These are phyloP conservation scores for Pseudoturritis turrita DNA, from an alignment of 345 rosid species.

Conservation along the genomic window DNA sequence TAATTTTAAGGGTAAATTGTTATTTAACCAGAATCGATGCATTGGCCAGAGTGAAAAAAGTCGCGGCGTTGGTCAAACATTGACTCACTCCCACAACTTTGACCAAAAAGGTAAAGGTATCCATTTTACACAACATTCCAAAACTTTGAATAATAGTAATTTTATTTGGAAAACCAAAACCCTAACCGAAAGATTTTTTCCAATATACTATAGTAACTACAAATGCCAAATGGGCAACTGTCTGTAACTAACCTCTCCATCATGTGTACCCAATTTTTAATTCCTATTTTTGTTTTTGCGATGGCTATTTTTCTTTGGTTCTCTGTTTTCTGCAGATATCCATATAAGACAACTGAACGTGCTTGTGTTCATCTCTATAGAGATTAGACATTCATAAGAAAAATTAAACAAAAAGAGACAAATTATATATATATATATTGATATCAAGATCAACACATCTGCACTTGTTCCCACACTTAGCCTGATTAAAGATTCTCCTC, in stretches of 20 bases:
- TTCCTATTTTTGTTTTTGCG: background rate
- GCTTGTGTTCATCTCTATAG: background rate
- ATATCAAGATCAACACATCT: slow-evolving; percentile 35
- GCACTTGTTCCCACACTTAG: slow-evolving; percentile 15
- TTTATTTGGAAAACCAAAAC: background rate
- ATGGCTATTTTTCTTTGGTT: background rate
- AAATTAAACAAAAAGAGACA: background rate
- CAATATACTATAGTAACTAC: too few relatives aligned
- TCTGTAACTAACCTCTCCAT: slow-evolving; percentile 1
- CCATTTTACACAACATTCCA: slow-evolving; percentile 6
- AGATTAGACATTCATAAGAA: background rate
- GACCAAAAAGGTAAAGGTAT: slow-evolving; percentile 15
- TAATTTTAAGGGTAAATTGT: background rate
- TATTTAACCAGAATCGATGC: slow-evolving; percentile 19
- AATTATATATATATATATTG: background rate
- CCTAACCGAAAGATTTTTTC: too few relatives aligned
- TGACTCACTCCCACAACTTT: slow-evolving; percentile 20
- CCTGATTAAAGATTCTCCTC: slow-evolving; percentile 21
- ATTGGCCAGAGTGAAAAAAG: background rate
- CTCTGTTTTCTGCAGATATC: too few relatives aligned
- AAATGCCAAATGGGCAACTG: background rate
- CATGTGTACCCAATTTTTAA: background rate
- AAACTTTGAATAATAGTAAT: background rate
- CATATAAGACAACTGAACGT: background rate
- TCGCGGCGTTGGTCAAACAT: slow-evolving; percentile 14